These are phyloP conservation scores for Aspergillus terreus DNA, from an alignment of 2,329 filamentous ascomycete genomes.

Conservation along the genomic window DNA sequence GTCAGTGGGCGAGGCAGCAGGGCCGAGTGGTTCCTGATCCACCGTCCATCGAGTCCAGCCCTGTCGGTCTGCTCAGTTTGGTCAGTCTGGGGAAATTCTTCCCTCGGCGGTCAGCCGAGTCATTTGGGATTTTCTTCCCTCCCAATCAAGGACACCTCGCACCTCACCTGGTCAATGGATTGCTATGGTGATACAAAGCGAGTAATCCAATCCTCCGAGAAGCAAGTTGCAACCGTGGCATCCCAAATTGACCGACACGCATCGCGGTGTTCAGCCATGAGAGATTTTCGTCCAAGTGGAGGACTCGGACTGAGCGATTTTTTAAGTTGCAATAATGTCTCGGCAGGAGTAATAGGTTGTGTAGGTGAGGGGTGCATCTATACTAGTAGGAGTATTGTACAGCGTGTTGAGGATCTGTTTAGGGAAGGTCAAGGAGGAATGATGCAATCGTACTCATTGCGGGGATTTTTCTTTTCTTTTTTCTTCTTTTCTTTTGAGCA, in stretches of 20 bases:
- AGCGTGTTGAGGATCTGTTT: neutral
- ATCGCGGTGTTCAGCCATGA: neutral
- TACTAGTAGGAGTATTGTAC: no score
- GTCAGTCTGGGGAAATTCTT: conserved; percentile 11
- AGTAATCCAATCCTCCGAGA: neutral
- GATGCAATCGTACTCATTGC: conserved; percentile 15
- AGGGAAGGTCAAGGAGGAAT: conserved; percentile 3
- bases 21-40: neutral
- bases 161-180: neutral
- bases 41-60: conserved; percentile 10
- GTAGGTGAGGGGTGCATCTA: neutral
- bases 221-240: neutral
- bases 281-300: neutral
- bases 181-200: neutral
- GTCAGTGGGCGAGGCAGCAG: conserved; percentile 3
- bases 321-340: neutral
- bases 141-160: neutral
- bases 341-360: neutral
- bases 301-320: neutral
- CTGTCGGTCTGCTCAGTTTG: neutral
- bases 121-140: neutral
- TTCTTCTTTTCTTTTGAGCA: neutral
- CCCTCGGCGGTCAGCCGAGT: neutral
- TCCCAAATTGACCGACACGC: neutral
- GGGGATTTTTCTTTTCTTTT: conserved; percentile 4